Evolutionary conservation across 306 rosid genomes (phyloP), one percentile per base, ranked within the genome.

Genomic region (Datisca glomerata): DNA sequence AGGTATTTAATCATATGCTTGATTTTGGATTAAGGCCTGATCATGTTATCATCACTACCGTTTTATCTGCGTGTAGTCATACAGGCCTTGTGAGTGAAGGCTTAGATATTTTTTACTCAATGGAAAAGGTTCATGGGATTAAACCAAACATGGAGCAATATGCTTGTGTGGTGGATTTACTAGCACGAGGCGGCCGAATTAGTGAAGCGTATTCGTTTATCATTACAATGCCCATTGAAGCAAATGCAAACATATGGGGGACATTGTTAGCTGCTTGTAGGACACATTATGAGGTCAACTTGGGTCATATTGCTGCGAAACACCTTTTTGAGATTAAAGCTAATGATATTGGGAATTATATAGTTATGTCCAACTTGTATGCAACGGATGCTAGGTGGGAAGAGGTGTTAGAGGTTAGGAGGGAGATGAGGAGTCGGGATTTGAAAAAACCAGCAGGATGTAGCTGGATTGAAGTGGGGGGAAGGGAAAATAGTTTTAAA

Each of bases 381-480:
- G 97, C 94, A 23, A 73, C 85, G 31, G 87, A 74, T 55, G 73
- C 78, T 57, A 71, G 66, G 65, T 87, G 97, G 94, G 93, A 87
- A 39, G 69, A 64, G 47, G 94, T 82, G 21, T 47, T 66, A 56
- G 76, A 79, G 57, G 55, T 82, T 12, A 76, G 97, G 63, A 77
- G 22, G 62, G 63, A 67, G 57, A 67, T 76, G 89, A 75, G 60
- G 69, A 66, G 45, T 37, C 65, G 64, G 66, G 94, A 82, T 41
- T 41, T 79, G 49, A 82, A 69, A 60, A 82, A 74, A 48, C 93
- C 89, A 35, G 85, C 80, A 21, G 94, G 94, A 40, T 82, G 94
- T 68, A 87, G 97, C 56, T 87, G 97, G 94, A 79, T 82, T 24
- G 94, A 82, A 72, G 74, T 82, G 51, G 89, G 79, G 65, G 67